Base-by-base conservation (phyloP, 1,284 basidiomycete genomes). In the Trichosporon ovoides region DNA sequence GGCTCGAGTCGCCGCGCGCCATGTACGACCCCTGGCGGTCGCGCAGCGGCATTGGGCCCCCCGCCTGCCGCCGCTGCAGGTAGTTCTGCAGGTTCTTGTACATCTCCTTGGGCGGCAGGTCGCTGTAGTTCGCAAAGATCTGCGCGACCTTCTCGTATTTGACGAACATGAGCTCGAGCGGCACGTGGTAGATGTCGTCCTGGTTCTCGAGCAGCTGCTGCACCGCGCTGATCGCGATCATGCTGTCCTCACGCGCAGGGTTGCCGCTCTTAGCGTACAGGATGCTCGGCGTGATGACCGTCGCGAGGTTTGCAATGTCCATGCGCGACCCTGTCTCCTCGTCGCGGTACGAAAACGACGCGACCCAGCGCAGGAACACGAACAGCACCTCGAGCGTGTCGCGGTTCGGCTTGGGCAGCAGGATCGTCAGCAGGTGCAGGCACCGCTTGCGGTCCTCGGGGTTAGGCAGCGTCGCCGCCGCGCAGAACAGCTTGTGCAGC, bases 351-450 rank as follows among this genome's bases (percentile, higher is more conserved):
- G 95, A 93, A 76, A 99, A 99, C 5, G 92, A 95, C 6, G 95
- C 95, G 2, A 99, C 95, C 96, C 96, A 99, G 77, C 96, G 95
- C 66, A 99, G 82, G 80, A 99, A 99, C 18, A 97, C 93, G 72
- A 97, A 98, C 46, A 99, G 80, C 50, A 97, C 92, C 78, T 99
- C 95, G 84, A 97, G 86, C 24, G 94, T 97, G 76, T 99, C 96
- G 62, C 96, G 86, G 74, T 99, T 92, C 57, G 85, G 84, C 77
- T 91, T 93, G 14, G 95, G 96, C 67, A 98, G 80, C 3, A 98
- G 81, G 58, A 95, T 81, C 49, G 87, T 87, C 16, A 96, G 82
- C 68, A 96, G 83, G 76, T 97, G 94, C 52, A 98, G 81, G 69
- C 89, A 84, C 52, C 90, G 85, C 66, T 83, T 85, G 51, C 92